Evolutionary conservation across 176 grass and related monocot species (phyloP), one percentile per base, ranked within the genome.

Genomic region (Elaeis guineensis): DNA sequence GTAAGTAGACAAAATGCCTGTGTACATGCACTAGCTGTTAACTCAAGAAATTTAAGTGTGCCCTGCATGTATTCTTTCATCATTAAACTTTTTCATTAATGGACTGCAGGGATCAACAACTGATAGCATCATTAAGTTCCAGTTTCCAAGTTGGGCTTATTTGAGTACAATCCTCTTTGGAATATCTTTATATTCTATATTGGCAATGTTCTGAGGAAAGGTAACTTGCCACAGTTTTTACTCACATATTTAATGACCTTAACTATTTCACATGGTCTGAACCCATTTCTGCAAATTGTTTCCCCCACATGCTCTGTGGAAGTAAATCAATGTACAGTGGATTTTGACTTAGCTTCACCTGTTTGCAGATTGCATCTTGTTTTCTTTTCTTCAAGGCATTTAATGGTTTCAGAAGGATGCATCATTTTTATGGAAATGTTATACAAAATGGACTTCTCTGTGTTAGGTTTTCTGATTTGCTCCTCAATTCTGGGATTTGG

Each of bases 371-470:
- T 98, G 84, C 93, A 83, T 66, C 76, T 98, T 57, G 87, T 98
- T 62, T 89, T 98, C 64, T 98, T 87, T 76, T 98, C 93, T 76
- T 81, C 93, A 72, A 91, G 84, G 63, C 84, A 97, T 76, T 66
- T 97, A 17, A 85, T 85, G 93, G 76, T 79, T 66, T 88, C 93
- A 68, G 52, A 77, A 76, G 83, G 84, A 16, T 89, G 84, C 66
- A 86, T 98, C 23, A 81, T 92, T 69, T 35, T 92, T 65, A 67
- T 98, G 55, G 93, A 98, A 74, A 89, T 85, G 69, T 72, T 80
- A 23, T 86, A 92, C 65, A 71, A 82, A 75, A 91, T 89, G 62
- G 78, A 98, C 78, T 98, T 98, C 76, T 98, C 87, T 66, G 69
- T 89, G 54, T 50, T 91, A 18, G 87, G 93, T 50, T 92, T 98